Conservation (phyloP, 495 filamentous ascomycete genomes). For the Penicillium samsonianum region DNA sequence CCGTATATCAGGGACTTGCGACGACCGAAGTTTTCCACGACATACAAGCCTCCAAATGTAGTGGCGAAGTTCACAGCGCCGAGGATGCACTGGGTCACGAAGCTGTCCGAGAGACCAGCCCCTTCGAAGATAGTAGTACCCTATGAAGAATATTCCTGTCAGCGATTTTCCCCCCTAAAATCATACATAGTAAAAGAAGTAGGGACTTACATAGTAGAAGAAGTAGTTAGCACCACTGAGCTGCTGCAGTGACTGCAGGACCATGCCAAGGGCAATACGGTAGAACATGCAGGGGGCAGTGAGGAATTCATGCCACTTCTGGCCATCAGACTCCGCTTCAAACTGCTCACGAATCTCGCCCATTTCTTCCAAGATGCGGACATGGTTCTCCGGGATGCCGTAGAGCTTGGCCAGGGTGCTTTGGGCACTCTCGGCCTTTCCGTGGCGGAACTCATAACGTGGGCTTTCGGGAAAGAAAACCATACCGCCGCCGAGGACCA, state of each 20-base stretch:
- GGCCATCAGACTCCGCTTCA: slow-evolving; percentile 53
- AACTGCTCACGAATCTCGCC: slow-evolving; percentile 63
- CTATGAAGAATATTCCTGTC: slow-evolving; percentile 58
- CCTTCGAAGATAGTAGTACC: slow-evolving; percentile 72
- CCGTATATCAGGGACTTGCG: slow-evolving; percentile 67
- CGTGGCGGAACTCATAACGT: slow-evolving; percentile 66
- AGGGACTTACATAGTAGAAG: slow-evolving; percentile 71
- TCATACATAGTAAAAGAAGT: slow-evolving; percentile 14
- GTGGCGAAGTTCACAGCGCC: slow-evolving; percentile 71
- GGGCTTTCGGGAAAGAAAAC: slow-evolving; percentile 71
- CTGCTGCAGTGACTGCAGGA: slow-evolving; percentile 70
- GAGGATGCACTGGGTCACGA: slow-evolving; percentile 72
- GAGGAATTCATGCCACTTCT: slow-evolving; percentile 68
- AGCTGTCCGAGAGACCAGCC: slow-evolving; percentile 68
- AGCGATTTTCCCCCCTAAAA: background rate
- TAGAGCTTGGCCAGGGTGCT: slow-evolving; percentile 67
- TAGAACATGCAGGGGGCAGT: slow-evolving; percentile 73
- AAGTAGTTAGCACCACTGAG: slow-evolving; percentile 72
- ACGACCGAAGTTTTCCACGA: slow-evolving; percentile 71
- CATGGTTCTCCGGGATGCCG: slow-evolving; percentile 66
- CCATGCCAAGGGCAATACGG: slow-evolving; percentile 66
- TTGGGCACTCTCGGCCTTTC: slow-evolving; percentile 63
- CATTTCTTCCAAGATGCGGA: slow-evolving; percentile 66
- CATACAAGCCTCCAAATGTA: slow-evolving; percentile 70
- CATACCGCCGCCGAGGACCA: slow-evolving; percentile 73